Percentiles rank a stretch among this genome's conserved stretches.
phyloP scores from a whole-genome alignment of 805 yeast species.

The Martiniozyma abietophila region DNA sequence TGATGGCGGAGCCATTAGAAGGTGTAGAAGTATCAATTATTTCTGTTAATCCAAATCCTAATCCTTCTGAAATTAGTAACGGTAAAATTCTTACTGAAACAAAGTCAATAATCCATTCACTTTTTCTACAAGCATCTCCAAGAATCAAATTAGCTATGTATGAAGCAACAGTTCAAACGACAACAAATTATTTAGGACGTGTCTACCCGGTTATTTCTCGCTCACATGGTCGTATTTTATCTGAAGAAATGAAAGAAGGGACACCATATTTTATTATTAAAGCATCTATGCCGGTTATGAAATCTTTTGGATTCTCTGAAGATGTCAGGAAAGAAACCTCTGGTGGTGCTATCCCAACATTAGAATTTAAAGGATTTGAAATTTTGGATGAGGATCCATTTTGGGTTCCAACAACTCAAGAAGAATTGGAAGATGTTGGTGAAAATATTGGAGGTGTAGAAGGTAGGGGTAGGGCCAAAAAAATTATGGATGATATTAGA shows the following conservation, averaged over 20 bases:
- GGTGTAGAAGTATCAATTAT: slow-evolving; percentile 58
- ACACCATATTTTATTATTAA: slow-evolving; percentile 88
- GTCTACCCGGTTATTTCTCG: slow-evolving; percentile 91
- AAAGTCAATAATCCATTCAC: slow-evolving; percentile 47
- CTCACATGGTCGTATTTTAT: slow-evolving; percentile 72
- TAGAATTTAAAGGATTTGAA: slow-evolving; percentile 84
- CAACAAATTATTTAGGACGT: slow-evolving; percentile 89
- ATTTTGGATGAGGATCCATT: slow-evolving; percentile 87
- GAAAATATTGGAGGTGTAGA: slow-evolving; percentile 60
- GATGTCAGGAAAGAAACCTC: slow-evolving; percentile 89
- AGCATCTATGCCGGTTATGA: slow-evolving; percentile 85
- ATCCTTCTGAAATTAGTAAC: slow-evolving; percentile 6
- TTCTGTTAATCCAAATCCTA: slow-evolving; percentile 24
- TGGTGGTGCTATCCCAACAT: slow-evolving; percentile 96
- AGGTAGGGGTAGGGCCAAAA: slow-evolving; percentile 81
- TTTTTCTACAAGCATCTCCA: slow-evolving; percentile 76
- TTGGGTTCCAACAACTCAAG: slow-evolving; percentile 98
- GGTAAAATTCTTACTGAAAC: slow-evolving; percentile 18
- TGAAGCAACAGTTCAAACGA: slow-evolving; percentile 88
- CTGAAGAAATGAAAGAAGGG: slow-evolving; percentile 97
- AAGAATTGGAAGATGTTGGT: slow-evolving; percentile 89
- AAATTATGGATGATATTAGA: slow-evolving; percentile 75
- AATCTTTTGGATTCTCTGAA: slow-evolving; percentile 94
- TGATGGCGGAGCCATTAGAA: slow-evolving; percentile 79
- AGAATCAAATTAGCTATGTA: slow-evolving; percentile 89